phyloP scores from a whole-genome alignment of 441 rosid species.

The Rhodomyrtus psidioides region DNA sequence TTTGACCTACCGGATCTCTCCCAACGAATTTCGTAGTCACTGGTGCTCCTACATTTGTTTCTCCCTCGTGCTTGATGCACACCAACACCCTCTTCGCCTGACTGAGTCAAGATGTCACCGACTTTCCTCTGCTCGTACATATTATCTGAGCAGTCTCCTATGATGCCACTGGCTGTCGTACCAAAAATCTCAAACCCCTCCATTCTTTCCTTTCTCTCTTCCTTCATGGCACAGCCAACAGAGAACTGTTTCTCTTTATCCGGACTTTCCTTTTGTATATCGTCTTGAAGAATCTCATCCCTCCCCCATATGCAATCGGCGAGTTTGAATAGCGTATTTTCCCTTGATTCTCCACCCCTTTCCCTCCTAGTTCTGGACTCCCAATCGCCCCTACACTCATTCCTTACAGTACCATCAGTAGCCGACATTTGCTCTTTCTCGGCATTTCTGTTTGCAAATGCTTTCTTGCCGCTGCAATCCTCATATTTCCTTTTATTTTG shows the following conservation, averaged over 20 bases:
- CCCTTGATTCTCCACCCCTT: neutral
- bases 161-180: neutral
- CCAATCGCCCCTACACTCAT: neutral
- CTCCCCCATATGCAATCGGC: neutral
- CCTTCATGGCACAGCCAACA: neutral
- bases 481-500: neutral
- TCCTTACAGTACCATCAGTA: neutral
- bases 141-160: neutral
- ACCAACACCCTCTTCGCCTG: neutral
- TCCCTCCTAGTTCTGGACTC: neutral
- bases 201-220: neutral
- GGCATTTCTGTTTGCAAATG: neutral
- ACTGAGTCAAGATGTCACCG: neutral
- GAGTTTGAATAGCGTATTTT: neutral
- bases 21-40: neutral
- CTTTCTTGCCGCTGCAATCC: neutral
- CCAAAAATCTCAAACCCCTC: neutral
- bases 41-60: neutral
- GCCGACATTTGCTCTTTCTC: neutral
- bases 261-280: neutral
- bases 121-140: neutral
- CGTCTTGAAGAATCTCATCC: neutral
- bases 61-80: neutral
- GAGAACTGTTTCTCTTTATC: neutral
- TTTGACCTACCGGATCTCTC: neutral